Evolutionary conservation across 148 eudicot genomes (phyloP).

Genomic region (Spergularia marina): DNA sequence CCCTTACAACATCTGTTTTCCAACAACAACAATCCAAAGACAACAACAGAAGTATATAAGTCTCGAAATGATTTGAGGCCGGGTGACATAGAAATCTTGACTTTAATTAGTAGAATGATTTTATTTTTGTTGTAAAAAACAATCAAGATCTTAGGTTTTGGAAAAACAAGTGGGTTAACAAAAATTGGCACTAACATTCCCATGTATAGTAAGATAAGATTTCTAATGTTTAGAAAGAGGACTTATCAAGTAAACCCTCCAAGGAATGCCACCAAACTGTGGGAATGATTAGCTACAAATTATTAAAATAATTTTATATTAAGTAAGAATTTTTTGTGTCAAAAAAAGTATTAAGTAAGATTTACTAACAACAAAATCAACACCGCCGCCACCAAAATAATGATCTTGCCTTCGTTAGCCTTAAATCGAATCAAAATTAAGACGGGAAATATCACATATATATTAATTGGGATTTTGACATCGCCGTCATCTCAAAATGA

Average conservation of each 20-base stretch:
- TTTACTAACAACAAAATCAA: neutral
- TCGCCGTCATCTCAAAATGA: no score
- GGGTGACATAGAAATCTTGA: neutral
- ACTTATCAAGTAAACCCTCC: conserved; percentile 20
- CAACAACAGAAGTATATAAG: neutral
- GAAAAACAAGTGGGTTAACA: conserved; percentile 21
- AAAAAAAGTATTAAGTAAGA: neutral
- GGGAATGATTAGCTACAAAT: neutral
- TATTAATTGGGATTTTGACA: no score
- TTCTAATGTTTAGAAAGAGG: conserved; percentile 25
- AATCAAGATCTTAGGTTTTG: neutral
- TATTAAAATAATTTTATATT: neutral
- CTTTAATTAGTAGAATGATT: no score
- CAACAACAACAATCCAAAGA: neutral
- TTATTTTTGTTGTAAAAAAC: neutral
- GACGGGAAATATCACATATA: no score
- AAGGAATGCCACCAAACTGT: conserved; percentile 22
- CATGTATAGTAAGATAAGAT: conserved; percentile 25
- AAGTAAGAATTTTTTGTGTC: no score
- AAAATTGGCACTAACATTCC: conserved; percentile 20
- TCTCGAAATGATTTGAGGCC: neutral
- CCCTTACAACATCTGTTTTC: neutral
- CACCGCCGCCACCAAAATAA: neutral
- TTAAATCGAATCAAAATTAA: neutral
- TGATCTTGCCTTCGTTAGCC: neutral